Conservation (phyloP, 1,139 yeast genomes). For the Candida smagusa region DNA sequence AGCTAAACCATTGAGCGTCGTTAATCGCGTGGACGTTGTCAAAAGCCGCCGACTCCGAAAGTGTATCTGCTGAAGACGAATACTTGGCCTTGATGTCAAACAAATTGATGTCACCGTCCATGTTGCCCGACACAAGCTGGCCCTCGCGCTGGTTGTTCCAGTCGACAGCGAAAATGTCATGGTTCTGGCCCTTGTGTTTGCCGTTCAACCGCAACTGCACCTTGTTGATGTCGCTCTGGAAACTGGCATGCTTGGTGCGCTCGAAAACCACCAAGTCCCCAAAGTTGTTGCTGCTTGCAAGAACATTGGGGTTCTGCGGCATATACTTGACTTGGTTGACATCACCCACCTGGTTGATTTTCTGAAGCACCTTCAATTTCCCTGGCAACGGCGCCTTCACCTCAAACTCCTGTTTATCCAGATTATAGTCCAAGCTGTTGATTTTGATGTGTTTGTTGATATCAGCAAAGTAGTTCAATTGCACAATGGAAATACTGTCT, state of each 20-base stretch:
- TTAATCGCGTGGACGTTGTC: conserved; percentile 43
- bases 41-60: conserved; percentile 5
- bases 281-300: conserved; percentile 39
- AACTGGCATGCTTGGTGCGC: conserved; percentile 50
- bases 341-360: conserved; percentile 44
- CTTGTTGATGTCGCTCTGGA: conserved; percentile 26
- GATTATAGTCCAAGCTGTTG: conserved; percentile 34
- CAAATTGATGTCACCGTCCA: conserved; percentile 34
- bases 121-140: conserved; percentile 30
- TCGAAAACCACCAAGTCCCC: conserved; percentile 47
- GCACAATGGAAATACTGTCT: conserved; percentile 39
- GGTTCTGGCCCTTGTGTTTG: conserved; percentile 2
- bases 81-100: conserved; percentile 30
- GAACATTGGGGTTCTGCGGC: conserved; percentile 45
- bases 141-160: conserved; percentile 45
- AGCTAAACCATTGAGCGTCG: conserved; percentile 58
- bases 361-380: conserved; percentile 33
- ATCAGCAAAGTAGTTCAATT: conserved; percentile 32
- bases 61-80: conserved; percentile 5
- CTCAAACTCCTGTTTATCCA: conserved; percentile 43
- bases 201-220: conserved; percentile 28
- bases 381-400: conserved; percentile 20
- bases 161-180: conserved; percentile 42
- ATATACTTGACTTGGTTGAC: conserved; percentile 38
- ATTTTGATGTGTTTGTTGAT: conserved; percentile 29